Evolutionary conservation across 2,329 filamentous ascomycete species (phyloP), one percentile per base, ranked within the genome.

Genomic region (Pseudogymnoascus sp.): DNA sequence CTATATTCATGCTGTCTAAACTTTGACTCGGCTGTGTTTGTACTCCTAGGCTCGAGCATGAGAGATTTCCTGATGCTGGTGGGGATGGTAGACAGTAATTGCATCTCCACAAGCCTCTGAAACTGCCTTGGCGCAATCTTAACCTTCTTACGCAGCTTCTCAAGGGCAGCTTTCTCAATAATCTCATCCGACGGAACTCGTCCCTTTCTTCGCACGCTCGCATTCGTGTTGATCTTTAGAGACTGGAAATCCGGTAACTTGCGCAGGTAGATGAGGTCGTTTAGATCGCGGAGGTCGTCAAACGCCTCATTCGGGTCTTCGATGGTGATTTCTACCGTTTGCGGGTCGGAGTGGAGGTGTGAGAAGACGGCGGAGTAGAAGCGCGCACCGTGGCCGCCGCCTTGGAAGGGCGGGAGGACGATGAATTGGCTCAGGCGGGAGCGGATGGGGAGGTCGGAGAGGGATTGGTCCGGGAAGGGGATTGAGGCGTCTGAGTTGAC

Each of bases 301-400:
- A 95, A 95, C 1, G 82, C 84, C 70, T 93, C 89, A 69, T 90
- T 97, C 0, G 94, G 95, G 64, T 97, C 93, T 75, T 99, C 94
- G 5, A 99, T 87, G 0, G 92, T 95, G 68, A 99, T 82, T 71
- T 97, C 93, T 60, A 85, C 80, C 6, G 91, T 88, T 63, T 87
- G 85, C 0, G 82, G 73, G 61, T 88, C 82, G 35, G 83, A 78
- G 62, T 88, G 80, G 65, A 90, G 88, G 66, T 85, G 76, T 6
- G 81, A 75, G 70, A 91, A 93, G 66, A 97, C 90, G 57, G 85
- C 80, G 63, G 85, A 84, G 78, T 97, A 99, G 38, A 99, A 83
- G 41, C 84, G 81, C 9, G 85, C 82, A 36, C 93, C 94, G 58
- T 93, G 86, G 14, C 91, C 91, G 64, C 85, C 83, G 64, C 83